phyloP scores from a whole-genome alignment of 441 rosid species.

The Breynia disticha region DNA sequence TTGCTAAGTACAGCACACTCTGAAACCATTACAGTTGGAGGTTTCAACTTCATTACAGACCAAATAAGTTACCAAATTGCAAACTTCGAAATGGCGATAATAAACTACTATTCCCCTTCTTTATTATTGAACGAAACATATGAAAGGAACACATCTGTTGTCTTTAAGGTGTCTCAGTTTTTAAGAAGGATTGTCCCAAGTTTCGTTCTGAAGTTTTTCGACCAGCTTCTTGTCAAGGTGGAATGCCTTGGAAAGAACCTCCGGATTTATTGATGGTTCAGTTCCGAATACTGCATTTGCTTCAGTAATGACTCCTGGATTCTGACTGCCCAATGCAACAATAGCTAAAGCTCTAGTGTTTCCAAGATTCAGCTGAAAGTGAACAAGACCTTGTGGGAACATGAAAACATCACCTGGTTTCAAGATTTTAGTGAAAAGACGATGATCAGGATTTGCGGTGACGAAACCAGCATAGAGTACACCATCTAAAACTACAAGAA shows the following conservation, averaged over 20 bases:
- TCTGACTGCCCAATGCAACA: neutral
- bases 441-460: too few relatives aligned
- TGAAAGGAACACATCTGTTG: too few relatives aligned
- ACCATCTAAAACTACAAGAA: neutral
- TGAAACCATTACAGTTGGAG: too few relatives aligned
- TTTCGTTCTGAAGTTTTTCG: neutral
- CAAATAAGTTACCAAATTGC: too few relatives aligned
- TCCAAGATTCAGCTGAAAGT: neutral
- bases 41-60: too few relatives aligned
- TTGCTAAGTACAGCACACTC: too few relatives aligned
- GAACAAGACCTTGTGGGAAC: too few relatives aligned
- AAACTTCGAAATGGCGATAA: too few relatives aligned
- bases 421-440: neutral
- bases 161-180: too few relatives aligned
- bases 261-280: neutral
- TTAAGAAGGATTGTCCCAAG: neutral
- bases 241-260: neutral
- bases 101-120: too few relatives aligned
- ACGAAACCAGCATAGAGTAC: neutral
- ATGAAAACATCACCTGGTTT: neutral
- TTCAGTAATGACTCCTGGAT: neutral
- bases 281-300: neutral
- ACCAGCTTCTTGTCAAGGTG: neutral
- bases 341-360: neutral
- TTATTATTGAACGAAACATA: too few relatives aligned